Evolutionary conservation across 257 asterid species (phyloP).

Genomic region (Solanum boliviense): DNA sequence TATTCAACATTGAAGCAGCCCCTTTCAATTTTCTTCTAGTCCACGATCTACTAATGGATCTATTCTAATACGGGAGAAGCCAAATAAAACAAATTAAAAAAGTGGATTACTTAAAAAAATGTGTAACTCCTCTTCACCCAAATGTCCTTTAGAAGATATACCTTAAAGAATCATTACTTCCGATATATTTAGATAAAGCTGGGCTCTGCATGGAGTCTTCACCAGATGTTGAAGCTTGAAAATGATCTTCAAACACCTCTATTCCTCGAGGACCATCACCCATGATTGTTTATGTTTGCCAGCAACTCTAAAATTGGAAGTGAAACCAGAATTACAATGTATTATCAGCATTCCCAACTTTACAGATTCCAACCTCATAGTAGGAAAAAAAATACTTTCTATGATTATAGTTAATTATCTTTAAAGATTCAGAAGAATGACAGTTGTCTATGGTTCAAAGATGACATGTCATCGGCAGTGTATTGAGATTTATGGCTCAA

Average conservation of each 20-base stretch:
- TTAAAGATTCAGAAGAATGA: not conserved
- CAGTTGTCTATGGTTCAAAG: not conserved
- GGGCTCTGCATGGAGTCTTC: conserved; percentile 26
- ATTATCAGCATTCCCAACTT: not conserved
- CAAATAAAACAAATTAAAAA: not conserved
- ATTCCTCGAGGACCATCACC: conserved; percentile 86
- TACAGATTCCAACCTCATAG: not conserved
- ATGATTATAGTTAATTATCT: not conserved
- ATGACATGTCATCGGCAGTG: not conserved
- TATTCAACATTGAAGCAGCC: conserved; percentile 59
- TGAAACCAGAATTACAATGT: not conserved
- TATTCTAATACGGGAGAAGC: conserved; percentile 27
- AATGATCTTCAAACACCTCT: conserved; percentile 51
- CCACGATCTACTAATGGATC: conserved; percentile 38
- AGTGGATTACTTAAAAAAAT: conserved; percentile 1
- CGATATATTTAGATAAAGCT: conserved; percentile 9
- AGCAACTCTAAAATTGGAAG: conserved; percentile 5
- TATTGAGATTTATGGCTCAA: not conserved
- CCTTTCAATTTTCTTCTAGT: conserved; percentile 35
- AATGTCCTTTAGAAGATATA: conserved; percentile 8
- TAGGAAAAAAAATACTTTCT: not conserved
- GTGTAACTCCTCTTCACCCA: not conserved
- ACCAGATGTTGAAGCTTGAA: conserved; percentile 47
- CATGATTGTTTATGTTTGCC: conserved; percentile 28
- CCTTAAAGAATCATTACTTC: conserved; percentile 26